Evolutionary conservation across 208 protist genomes (phyloP).

Genomic region (Leishmania amazonensis): DNA sequence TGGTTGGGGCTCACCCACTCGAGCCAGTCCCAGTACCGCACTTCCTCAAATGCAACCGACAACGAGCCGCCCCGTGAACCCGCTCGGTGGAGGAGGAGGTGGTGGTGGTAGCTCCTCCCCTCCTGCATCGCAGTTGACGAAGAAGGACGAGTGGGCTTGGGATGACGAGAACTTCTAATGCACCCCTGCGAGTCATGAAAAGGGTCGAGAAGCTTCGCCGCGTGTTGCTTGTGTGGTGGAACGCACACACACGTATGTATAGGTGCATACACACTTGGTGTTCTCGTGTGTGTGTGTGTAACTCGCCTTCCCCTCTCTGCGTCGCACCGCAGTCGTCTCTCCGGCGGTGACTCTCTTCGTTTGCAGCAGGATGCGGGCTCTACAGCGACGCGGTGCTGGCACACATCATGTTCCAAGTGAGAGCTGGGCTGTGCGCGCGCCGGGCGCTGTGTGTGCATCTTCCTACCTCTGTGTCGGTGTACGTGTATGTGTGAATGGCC

Average conservation of each 20-base stretch:
- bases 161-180: slow-evolving; percentile 22
- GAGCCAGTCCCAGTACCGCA: not conserved
- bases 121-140: slow-evolving; percentile 6
- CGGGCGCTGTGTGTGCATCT: not conserved
- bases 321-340: not conserved
- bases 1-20: not conserved
- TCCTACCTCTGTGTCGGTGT: not conserved
- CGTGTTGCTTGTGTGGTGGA: not conserved
- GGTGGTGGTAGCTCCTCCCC: not conserved
- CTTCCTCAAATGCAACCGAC: not conserved
- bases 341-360: not conserved
- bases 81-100: slow-evolving; percentile 1
- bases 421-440: not conserved
- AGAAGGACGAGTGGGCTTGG: slow-evolving; percentile 58
- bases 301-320: not conserved
- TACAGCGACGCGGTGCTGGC: not conserved
- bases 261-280: not conserved
- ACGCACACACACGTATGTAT: not conserved
- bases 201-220: no score
- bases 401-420: not conserved
- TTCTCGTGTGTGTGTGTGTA: not conserved
- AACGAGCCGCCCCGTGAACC: slow-evolving; percentile 10
- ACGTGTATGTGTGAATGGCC: not conserved
- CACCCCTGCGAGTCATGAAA: not conserved
- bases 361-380: not conserved